Evolutionary conservation across 2,329 filamentous ascomycete genomes (phyloP), one percentile per base, ranked within the genome.

Genomic region (Hymenoscyphus albidus): DNA sequence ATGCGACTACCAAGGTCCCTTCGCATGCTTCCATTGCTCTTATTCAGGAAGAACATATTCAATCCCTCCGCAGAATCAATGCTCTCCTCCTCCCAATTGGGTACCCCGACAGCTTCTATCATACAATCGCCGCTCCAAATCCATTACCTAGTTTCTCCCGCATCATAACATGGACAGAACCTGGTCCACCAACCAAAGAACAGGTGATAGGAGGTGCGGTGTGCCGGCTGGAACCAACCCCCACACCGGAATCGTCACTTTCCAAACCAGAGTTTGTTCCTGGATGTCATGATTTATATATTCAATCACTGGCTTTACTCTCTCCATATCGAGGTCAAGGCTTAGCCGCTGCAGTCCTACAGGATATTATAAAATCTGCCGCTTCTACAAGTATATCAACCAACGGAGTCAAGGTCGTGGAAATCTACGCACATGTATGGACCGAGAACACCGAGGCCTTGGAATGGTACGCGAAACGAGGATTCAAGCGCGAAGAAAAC

Each of bases 361-460:
- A 72, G 7, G 66, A 69, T 16, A 68, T 76, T 4, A 71, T 76
- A 16, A 59, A 75, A 71, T 13, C 66, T 27, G 70, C 75, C 76
- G 12, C 77, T 14, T 32, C 44, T 32, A 38, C 48, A 5, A 55
- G 18, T 39, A 22, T 42, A 5, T 13, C 40, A 14, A n/a, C n/a
- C 5, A 22, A 42, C 18, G 67, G 68, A 5, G 16, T 72, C 3
- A 68, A 61, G 72, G 80, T 75, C 61, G 71, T 71, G 58, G 79
- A 79, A 55, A 77, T 88, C 16, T 88, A 85, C 68, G 87, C 87
- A 4, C 87, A 90, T 74, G 87, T 89, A 16, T 90, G 87, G 87
- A 87, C 86, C 12, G 81, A 86, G 65, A 89, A 88, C 73, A 80
- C 82, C 2, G 86, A 88, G 22, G 87, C 82, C 0, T 75, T 89